These are phyloP conservation scores for Sphagnum fallax DNA, from an alignment of 228 moss, liverwort and hornwort species.

Conservation along the genomic window DNA sequence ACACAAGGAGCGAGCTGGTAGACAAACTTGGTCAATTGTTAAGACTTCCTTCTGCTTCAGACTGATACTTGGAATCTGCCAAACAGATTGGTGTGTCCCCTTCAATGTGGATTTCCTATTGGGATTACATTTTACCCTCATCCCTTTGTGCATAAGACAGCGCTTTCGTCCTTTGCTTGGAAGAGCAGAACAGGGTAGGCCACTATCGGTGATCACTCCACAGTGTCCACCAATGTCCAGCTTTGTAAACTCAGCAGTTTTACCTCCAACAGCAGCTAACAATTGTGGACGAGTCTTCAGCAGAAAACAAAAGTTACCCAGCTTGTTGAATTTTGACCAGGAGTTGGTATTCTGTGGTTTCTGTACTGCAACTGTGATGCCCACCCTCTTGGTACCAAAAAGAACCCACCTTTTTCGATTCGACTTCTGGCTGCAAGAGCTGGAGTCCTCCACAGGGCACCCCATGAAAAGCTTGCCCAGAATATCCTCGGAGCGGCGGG, in stretches of 20 bases:
- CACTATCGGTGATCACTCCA: slow-evolving; percentile 36
- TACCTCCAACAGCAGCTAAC: background rate
- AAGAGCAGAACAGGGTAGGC: slow-evolving; percentile 35
- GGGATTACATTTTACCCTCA: slow-evolving; percentile 16
- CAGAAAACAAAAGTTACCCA: slow-evolving; percentile 17
- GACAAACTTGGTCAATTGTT: background rate
- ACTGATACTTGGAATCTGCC: background rate
- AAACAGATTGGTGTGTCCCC: background rate
- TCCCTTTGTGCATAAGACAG: slow-evolving; percentile 55
- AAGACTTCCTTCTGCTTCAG: background rate
- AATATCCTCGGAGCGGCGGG: slow-evolving; percentile 63
- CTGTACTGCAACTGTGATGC: slow-evolving; percentile 49
- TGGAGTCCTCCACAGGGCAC: slow-evolving; percentile 14
- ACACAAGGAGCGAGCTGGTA: slow-evolving; percentile 5
- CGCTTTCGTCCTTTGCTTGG: slow-evolving; percentile 56
- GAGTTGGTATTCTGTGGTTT: slow-evolving; percentile 23
- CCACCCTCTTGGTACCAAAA: slow-evolving; percentile 28
- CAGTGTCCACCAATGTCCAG: slow-evolving; percentile 23
- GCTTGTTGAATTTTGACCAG: slow-evolving; percentile 9
- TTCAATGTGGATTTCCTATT: slow-evolving; percentile 2
- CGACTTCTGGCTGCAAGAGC: slow-evolving; percentile 16
- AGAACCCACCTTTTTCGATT: slow-evolving; percentile 25
- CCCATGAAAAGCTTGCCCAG: slow-evolving; percentile 47
- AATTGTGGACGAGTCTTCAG: slow-evolving; percentile 8
- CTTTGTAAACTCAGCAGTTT: slow-evolving; percentile 16